Base-by-base conservation (phyloP, 106 monocot species). In the Vanilla planifolia region DNA sequence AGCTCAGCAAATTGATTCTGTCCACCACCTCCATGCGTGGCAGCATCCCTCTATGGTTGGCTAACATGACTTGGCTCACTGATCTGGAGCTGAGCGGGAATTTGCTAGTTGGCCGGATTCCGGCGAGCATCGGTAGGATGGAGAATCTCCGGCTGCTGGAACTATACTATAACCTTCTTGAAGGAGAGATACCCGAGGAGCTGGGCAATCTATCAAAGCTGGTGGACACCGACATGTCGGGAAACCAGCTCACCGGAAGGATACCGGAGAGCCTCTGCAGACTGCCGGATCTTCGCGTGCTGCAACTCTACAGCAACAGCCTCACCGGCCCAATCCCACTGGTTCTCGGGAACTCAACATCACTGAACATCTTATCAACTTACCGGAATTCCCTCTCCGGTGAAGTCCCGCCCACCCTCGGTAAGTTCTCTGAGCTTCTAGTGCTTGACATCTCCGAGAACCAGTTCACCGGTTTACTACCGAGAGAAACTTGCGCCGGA, bases 391-490 rank as follows among this genome's bases (percentile, higher is more conserved):
- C 55, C 24, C 79, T 95, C 26, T 65, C 89, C 11, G 95, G 95
- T 2, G 48, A 71, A 33, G 32, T 95, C 21, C 95, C 89, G 2
- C 45, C 73, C 8, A 67, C 58, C 3, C 75, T 95, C 5, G 95
- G 95, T 11, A 51, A 67, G 25, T 76, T 63, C 59, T 95, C 95
- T 4, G 48, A 73, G 2, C 63, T 95, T 4, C 45, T 71, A 1
- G 83, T 95, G 15, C 57, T 95, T 13, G 95, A 95, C 71, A 50
- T 95, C 28, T 79, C 91, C 8, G 91, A 98, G 75, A 98, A 98
- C 53, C 81, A 65, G 29, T 60, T 98, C 25, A 75, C 72, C 23
- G 91, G 98, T 5, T 62, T 64, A 42, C 67, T 92, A 0, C 98
- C 98, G 1, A 60, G 23, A 14, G 57, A 88, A 25, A 70, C 71